These are phyloP conservation scores for Mycena chlorophos DNA, from an alignment of 768 basidiomycete genomes.

Conservation along the genomic window DNA sequence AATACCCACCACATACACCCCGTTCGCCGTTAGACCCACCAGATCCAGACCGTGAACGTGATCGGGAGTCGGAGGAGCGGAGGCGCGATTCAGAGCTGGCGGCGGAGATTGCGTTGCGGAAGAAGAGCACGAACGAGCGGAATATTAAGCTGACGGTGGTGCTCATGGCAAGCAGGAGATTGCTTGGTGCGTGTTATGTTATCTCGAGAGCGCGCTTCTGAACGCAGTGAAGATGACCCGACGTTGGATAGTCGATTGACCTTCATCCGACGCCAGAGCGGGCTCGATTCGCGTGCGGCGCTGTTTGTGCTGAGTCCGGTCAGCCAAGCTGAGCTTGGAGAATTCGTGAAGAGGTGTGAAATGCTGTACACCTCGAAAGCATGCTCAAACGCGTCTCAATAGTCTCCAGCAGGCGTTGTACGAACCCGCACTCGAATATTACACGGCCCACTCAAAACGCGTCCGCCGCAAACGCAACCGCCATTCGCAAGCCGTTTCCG, in stretches of 20 bases:
- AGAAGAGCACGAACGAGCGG: slow-evolving; percentile 78
- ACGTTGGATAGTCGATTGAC: slow-evolving; percentile 81
- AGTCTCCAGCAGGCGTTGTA: slow-evolving; percentile 88
- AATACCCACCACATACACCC: slow-evolving; percentile 49
- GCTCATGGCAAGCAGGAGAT: slow-evolving; percentile 80
- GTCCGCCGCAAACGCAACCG: slow-evolving; percentile 87
- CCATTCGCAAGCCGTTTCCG: slow-evolving; percentile 60
- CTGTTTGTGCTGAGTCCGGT: slow-evolving; percentile 96
- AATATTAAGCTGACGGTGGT: slow-evolving; percentile 95
- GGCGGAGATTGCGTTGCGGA: slow-evolving; percentile 74
- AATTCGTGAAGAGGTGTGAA: slow-evolving; percentile 80
- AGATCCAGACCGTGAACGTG: slow-evolving; percentile 54
- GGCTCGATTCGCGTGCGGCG: slow-evolving; percentile 87
- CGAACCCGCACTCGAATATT: slow-evolving; percentile 91
- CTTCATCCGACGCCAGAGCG: slow-evolving; percentile 83
- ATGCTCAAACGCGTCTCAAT: slow-evolving; percentile 13
- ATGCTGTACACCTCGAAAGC: background rate
- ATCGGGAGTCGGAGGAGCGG: slow-evolving; percentile 68
- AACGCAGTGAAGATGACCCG: slow-evolving; percentile 66
- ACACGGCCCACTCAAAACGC: slow-evolving; percentile 88
- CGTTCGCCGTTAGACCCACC: slow-evolving; percentile 56
- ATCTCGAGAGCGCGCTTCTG: background rate
- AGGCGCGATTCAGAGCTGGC: slow-evolving; percentile 74
- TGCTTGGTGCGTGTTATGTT: slow-evolving; percentile 65
- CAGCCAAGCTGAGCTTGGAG: slow-evolving; percentile 75